A percentile compares a stretch with the other conserved stretches of the same genome.
Evolutionary conservation across 108 stramenopile species (phyloP).

Genomic region (Heterococcus sp.): DNA sequence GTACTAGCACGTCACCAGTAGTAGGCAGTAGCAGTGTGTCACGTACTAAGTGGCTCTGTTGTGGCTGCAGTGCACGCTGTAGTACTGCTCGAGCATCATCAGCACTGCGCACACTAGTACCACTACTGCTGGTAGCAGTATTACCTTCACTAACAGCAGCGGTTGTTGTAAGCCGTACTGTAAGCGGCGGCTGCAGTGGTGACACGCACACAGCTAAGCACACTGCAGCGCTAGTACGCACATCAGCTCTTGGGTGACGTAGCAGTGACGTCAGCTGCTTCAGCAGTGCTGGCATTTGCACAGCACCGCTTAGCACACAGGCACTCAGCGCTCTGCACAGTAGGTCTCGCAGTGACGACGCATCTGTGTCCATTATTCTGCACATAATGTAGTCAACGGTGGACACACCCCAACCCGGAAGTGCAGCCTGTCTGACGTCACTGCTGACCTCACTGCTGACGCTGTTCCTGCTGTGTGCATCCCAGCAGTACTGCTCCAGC

Average conservation of each 20-base stretch:
- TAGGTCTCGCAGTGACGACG: neutral
- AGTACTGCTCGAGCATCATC: too few relatives aligned
- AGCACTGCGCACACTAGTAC: neutral
- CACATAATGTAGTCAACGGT: neutral
- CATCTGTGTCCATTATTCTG: neutral
- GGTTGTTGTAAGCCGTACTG: slow-evolving; percentile 10
- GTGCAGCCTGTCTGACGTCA: too few relatives aligned
- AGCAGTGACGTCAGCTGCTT: slow-evolving; percentile 7
- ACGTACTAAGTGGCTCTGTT: too few relatives aligned
- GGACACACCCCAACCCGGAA: neutral
- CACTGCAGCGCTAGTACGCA: slow-evolving; percentile 18
- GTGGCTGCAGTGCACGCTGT: too few relatives aligned
- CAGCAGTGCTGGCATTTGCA: neutral
- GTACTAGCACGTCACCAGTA: neutral
- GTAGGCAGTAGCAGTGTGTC: too few relatives aligned
- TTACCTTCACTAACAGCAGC: too few relatives aligned
- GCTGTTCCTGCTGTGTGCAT: slow-evolving; percentile 4
- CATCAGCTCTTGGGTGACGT: slow-evolving; percentile 7
- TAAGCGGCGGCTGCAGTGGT: neutral
- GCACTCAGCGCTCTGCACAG: slow-evolving; percentile 15
- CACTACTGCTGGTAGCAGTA: too few relatives aligned
- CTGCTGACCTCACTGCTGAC: too few relatives aligned
- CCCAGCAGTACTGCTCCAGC: slow-evolving; percentile 34
- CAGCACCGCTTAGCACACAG: slow-evolving; percentile 1
- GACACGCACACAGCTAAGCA: slow-evolving; percentile 20